Base-by-base conservation (phyloP, 305 asterid genomes). In the Plantago lanceolata region DNA sequence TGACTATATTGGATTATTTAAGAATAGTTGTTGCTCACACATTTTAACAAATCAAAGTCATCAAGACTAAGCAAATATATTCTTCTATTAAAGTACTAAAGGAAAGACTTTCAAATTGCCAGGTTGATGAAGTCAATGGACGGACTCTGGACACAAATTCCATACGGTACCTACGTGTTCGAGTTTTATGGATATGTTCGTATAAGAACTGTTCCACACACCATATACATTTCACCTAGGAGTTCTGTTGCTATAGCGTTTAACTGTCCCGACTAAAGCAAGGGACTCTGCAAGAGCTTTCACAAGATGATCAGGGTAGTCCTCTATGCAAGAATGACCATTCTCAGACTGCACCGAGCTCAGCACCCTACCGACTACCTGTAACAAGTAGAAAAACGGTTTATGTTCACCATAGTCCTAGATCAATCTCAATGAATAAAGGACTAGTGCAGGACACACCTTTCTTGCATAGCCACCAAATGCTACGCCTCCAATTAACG, bases 381-480 rank as follows among this genome's bases (percentile, higher is more conserved):
- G 85, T 43, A 33, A 24, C 4, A 57, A 54, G 59, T 54, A 11
- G 64, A 0, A 40, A 40, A 9, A 40, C 3, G 15, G 9, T 3
- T 40, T 11, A 40, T 40, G 15, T 12, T 40, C 9, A 0, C 2
- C 14, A 7, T 7, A 40, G 45, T 40, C 20, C 48, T 29, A 17
- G 29, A n/a, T 8, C 28, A 29, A 7, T 33, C 13, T 15, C 8
- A 7, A 53, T 3, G 0, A 26, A 28, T 5, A 15, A 13, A 31
- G 48, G 5, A 43, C 66, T 40, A 48, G 3, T 71, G 50, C 11
- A 45, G 18, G 53, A 24, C 67, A 67, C 48, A 76, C 96, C 84
- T 90, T 90, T 65, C 96, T 79, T 53, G 97, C 96, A 75, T 90
- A 88, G 68, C 97, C 95, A 56, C 96, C 97, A 62, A 80, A 88